Percentiles rank a stretch among this genome's conserved stretches.
Conservation (phyloP, 1,139 yeast genomes). For the Hemisphaericaspora subhashii region DNA sequence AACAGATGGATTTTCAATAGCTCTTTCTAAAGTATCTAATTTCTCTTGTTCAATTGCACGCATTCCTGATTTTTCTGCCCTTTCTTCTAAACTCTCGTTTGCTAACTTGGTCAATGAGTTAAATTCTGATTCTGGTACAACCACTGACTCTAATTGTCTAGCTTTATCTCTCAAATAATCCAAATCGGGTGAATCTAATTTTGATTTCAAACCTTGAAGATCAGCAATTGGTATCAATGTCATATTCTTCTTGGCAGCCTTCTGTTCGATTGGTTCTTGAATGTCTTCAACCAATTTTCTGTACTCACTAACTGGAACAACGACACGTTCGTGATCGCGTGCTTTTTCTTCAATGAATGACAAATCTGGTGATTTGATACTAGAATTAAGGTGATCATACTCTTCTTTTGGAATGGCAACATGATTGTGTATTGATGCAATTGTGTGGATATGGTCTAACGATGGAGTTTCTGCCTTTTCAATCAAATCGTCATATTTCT, state of each 20-base stretch:
- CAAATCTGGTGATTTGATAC: constrained; percentile 7
- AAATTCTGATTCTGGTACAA: constrained; percentile 5
- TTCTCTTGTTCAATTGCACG: constrained; percentile 17
- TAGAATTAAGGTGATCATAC: constrained; percentile 5
- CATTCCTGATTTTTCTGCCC: constrained; percentile 2
- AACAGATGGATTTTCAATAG: constrained; percentile 24
- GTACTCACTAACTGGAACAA: constrained; percentile 14
- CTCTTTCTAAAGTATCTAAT: constrained; percentile 13
- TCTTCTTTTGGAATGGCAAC: constrained; percentile 16
- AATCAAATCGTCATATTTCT: constrained; percentile 16
- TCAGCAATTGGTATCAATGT: constrained; percentile 8
- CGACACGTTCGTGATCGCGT: constrained; percentile 8
- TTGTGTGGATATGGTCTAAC: constrained; percentile 30
- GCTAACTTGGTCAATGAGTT: constrained; percentile 1
- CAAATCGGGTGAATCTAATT: constrained; percentile 2
- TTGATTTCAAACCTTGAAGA: background rate
- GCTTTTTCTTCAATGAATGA: constrained; percentile 14
- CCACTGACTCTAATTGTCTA: constrained; percentile 4
- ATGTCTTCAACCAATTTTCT: constrained; percentile 14
- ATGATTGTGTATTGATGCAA: constrained; percentile 26
- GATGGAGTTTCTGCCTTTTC: constrained; percentile 22
- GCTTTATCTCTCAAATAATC: constrained; percentile 3
- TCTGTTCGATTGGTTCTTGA: constrained; percentile 17
- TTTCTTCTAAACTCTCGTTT: constrained; percentile 4
- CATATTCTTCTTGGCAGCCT: constrained; percentile 18